These are phyloP conservation scores for Pachyrhizus erosus DNA, from an alignment of 306 rosid genomes.

Conservation along the genomic window DNA sequence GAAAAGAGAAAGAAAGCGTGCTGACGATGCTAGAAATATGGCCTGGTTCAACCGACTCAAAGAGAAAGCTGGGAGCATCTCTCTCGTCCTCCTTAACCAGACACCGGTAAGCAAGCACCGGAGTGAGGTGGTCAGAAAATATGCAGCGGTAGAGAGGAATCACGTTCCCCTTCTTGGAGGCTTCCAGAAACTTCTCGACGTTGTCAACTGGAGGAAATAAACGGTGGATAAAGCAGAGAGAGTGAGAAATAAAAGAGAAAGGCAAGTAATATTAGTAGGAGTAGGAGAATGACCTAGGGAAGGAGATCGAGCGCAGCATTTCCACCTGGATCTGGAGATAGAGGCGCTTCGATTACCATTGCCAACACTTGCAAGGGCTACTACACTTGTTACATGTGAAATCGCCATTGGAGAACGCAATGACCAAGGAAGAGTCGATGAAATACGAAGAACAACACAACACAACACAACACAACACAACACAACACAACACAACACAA, in stretches of 20 bases:
- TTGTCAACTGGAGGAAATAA: slow-evolving; percentile 58
- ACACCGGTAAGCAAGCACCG: slow-evolving; percentile 96
- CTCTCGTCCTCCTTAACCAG: slow-evolving; percentile 95
- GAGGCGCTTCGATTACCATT: slow-evolving; percentile 16
- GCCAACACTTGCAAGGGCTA: background rate
- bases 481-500: too few species aligned
- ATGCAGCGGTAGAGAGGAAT: slow-evolving; percentile 78
- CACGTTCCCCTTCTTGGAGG: slow-evolving; percentile 83
- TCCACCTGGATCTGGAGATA: slow-evolving; percentile 40
- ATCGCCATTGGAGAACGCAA: background rate
- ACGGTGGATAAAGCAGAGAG: background rate
- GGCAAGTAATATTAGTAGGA: background rate
- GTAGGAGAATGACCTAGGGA: slow-evolving; percentile 50
- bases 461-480: too few species aligned
- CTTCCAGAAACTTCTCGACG: slow-evolving; percentile 69
- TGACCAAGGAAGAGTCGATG: background rate
- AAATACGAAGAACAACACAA: background rate
- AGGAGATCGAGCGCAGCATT: slow-evolving; percentile 58
- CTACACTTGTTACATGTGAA: too few species aligned
- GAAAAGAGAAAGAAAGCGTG: background rate
- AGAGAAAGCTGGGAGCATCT: slow-evolving; percentile 95
- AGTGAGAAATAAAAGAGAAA: background rate
- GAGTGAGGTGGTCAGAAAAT: slow-evolving; percentile 94
- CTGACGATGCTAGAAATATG: slow-evolving; percentile 73
- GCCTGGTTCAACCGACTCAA: slow-evolving; percentile 92